Evolutionary conservation across 768 basidiomycete genomes (phyloP), one percentile per base, ranked within the genome.

Genomic region (Fibroporia radiculosa): DNA sequence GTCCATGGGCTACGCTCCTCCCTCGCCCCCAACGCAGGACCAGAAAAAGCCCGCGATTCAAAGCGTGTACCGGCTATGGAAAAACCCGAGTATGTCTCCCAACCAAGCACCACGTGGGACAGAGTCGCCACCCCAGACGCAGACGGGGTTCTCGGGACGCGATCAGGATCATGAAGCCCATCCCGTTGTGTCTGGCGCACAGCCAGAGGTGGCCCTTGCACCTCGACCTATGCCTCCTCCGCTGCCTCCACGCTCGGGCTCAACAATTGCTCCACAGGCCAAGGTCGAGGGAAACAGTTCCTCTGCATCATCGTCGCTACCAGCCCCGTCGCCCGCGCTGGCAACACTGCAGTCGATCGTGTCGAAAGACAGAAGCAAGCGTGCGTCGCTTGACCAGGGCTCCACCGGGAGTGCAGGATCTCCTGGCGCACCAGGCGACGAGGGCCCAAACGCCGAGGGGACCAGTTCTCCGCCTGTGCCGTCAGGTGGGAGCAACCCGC

Each of bases 1-100:
- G 80, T 83, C 87, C 3, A 73, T 92, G 72, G 89, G 89, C 10
- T 82, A 85, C 54, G 75, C 77, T 45, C 78, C 83, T 10, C 68
- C 72, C 2, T 49, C 57, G 20, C 62, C 66, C 34, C 56, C 66
- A 13, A 37, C 56, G 4, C 62, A 60, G 40, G 62, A 63, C 48
- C 53, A 56, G 12, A 59, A 50, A 39, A 76, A 75, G 60, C 74
- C 76, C 7, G 74, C 77, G 18, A 77, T 85, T 26, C 79, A 79
- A 60, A 76, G 70, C 47, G 73, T 89, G 47, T 87, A 87, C 59
- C 77, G 84, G 10, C 66, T 91, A 42, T 87, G 83, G 80, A 85
- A 84, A 56, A 74, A 66, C 37, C 75, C 78, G 20, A 49, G 45
- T 49, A 38, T 45, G 37, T 22, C 44, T 31, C 33, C 10, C 42